A percentile compares a stretch with the other conserved stretches of the same genome.
Evolutionary conservation across 768 basidiomycete genomes (phyloP).

Genomic region (Xerocomellus dryophilus): DNA sequence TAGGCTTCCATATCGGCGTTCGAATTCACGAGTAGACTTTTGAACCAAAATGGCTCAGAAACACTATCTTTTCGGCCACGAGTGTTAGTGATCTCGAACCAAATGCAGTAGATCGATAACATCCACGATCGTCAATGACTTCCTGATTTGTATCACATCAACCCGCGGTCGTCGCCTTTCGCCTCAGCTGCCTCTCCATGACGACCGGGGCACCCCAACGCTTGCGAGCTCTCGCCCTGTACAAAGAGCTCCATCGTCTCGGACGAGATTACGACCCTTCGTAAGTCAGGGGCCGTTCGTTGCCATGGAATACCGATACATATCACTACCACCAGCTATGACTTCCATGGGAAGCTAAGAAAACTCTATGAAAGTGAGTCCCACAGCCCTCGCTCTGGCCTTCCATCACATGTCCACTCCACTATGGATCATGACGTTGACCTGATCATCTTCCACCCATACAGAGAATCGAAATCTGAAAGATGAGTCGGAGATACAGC

Average conservation of each 20-base stretch:
- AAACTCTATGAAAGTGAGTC: slow-evolving; percentile 69
- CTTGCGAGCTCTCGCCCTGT: slow-evolving; percentile 64
- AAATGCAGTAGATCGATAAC: no score
- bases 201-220: slow-evolving; percentile 48
- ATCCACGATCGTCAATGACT: no score
- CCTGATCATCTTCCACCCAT: neutral
- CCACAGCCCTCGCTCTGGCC: neutral
- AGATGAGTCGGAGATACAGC: slow-evolving; percentile 70
- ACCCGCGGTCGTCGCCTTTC: no score
- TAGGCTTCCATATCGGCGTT: no score
- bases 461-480: slow-evolving; percentile 66
- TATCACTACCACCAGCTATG: slow-evolving; percentile 49
- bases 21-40: no score
- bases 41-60: no score
- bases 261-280: slow-evolving; percentile 81
- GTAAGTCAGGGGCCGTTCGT: slow-evolving; percentile 43
- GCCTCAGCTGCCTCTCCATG: slow-evolving; percentile 32
- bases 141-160: no score
- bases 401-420: neutral
- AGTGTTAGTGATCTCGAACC: no score
- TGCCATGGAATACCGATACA: slow-evolving; percentile 7
- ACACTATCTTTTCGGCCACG: no score
- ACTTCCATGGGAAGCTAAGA: slow-evolving; percentile 73
- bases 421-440: neutral
- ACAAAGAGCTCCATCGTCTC: slow-evolving; percentile 79